Base-by-base conservation (phyloP, 345 rosid genomes). In the Eucalyptus marginata region DNA sequence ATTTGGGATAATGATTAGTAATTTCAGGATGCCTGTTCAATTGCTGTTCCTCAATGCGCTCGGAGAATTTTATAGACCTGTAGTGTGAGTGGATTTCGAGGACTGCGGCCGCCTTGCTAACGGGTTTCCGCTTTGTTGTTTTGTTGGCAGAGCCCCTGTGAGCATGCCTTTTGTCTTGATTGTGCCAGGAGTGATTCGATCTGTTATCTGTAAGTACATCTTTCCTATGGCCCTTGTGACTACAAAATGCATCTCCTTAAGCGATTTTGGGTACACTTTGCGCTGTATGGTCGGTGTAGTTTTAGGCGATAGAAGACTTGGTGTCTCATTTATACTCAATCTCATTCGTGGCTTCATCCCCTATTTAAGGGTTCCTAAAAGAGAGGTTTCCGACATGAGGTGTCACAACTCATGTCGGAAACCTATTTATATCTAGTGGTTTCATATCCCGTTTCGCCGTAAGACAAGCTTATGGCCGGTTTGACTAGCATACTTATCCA, bases 101-200 rank as follows among this genome's bases (percentile, higher is more conserved):
- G n/a, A n/a, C n/a, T n/a, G n/a, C n/a, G n/a, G n/a, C n/a, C n/a
- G n/a, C n/a, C n/a, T 40, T 50, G 40, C 16, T 51, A 56, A 86
- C 1, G 24, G 87, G 59, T 6, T 31, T 51, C n/a, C n/a, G 10
- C 87, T 1, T 86, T 51, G 31, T 59, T 88, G 85, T 54, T 17
- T 40, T 58, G 87, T 88, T 90, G 93, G 94, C 95, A 97, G 99
- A 95, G 95, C 90, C 99, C 99, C 51, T 98, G 99, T 86, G 99
- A 97, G 90, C 99, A 98, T 91, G 97, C 95, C 58, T 97, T 96
- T 92, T 97, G 99, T 87, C 97, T 96, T 4, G 98, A 98, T 89
- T 98, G 99, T 93, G 97, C 99, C 54, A 93, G 98, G 89, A 97
- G 99, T 52, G 99, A 98, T 93, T 97, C 99, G 87, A 93, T 94